Percentiles rank a stretch among this genome's conserved stretches.
These are phyloP conservation scores for Beverwykella pulmonaria DNA, from an alignment of 495 filamentous ascomycete genomes.

Conservation along the genomic window DNA sequence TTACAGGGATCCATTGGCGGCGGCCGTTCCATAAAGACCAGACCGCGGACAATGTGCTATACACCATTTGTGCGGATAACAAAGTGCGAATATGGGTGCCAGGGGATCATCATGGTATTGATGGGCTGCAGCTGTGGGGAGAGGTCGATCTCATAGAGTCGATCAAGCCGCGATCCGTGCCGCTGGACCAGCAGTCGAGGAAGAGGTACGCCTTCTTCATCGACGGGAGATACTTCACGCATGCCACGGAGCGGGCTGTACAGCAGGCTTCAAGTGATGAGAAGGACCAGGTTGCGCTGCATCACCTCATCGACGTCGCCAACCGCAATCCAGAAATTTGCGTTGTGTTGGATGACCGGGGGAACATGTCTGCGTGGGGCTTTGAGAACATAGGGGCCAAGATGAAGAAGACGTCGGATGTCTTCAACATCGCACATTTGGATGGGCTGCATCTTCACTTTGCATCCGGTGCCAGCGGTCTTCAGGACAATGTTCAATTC, in stretches of 20 bases:
- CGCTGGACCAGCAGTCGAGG: constrained; percentile 40
- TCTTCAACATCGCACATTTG: constrained; percentile 88
- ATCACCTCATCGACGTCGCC: constrained; percentile 84
- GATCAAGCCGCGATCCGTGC: constrained; percentile 63
- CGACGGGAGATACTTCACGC: constrained; percentile 77
- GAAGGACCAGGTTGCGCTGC: constrained; percentile 68
- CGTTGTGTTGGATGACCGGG: constrained; percentile 78
- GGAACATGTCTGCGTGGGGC: constrained; percentile 93
- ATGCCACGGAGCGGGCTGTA: constrained; percentile 75
- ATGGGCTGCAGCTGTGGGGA: constrained; percentile 77
- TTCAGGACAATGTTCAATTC: constrained; percentile 69
- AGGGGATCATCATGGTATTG: constrained; percentile 70
- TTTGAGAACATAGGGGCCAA: constrained; percentile 86
- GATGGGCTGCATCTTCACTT: constrained; percentile 71
- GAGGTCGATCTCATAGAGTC: constrained; percentile 76
- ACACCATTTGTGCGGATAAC: constrained; percentile 85
- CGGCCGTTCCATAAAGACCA: constrained; percentile 73
- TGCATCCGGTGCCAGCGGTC: constrained; percentile 48
- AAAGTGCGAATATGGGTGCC: constrained; percentile 82
- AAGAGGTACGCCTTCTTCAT: constrained; percentile 80
- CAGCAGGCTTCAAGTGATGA: constrained; percentile 60
- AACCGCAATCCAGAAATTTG: constrained; percentile 86
- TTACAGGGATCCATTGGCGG: constrained; percentile 87
- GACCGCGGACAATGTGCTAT: constrained; percentile 85
- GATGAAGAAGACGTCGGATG: constrained; percentile 63